Conservation (phyloP, 2,329 filamentous ascomycete genomes). For the Stachybotrys chlorohalonatus region DNA sequence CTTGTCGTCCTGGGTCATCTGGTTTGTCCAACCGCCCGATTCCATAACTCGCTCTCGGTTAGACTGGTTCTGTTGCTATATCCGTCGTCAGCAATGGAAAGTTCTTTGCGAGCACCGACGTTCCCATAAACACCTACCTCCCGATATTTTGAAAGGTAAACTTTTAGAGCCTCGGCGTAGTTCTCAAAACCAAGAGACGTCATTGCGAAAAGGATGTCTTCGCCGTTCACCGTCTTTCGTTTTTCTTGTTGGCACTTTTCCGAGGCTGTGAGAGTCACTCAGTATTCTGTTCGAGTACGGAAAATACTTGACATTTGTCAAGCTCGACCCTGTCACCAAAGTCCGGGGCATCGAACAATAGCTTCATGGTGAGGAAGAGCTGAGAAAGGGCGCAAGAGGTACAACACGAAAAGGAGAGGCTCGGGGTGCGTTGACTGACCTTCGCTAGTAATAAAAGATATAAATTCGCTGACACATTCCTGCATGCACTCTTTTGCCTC, state of each 20-base stretch:
- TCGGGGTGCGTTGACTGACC: constrained; percentile 46
- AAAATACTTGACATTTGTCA: too few species aligned
- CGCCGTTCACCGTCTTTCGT: constrained; percentile 96
- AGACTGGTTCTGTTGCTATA: constrained; percentile 31
- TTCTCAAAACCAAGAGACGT: constrained; percentile 98
- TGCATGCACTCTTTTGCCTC: constrained; percentile 99
- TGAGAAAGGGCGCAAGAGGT: background rate
- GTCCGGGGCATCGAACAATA: background rate
- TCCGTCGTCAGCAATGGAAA: constrained; percentile 4
- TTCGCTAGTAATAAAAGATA: constrained; percentile 99
- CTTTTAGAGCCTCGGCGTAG: constrained; percentile 95
- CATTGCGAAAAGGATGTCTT: constrained; percentile 98
- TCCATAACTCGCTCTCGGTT: constrained; percentile 30
- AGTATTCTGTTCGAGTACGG: background rate
- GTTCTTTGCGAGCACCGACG: background rate
- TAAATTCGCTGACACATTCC: constrained; percentile 99
- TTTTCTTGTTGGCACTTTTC: constrained; percentile 99
- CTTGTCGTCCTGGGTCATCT: constrained; percentile 23
- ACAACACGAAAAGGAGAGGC: background rate
- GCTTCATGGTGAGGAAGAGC: background rate
- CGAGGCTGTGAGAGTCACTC: constrained; percentile 54
- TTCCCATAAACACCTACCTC: constrained; percentile 57
- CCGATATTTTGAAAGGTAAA: constrained; percentile 94
- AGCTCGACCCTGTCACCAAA: too few species aligned
- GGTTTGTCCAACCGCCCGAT: constrained; percentile 18